phyloP scores from a whole-genome alignment of 176 grass and related monocot species.

The Musa troglodytarum region DNA sequence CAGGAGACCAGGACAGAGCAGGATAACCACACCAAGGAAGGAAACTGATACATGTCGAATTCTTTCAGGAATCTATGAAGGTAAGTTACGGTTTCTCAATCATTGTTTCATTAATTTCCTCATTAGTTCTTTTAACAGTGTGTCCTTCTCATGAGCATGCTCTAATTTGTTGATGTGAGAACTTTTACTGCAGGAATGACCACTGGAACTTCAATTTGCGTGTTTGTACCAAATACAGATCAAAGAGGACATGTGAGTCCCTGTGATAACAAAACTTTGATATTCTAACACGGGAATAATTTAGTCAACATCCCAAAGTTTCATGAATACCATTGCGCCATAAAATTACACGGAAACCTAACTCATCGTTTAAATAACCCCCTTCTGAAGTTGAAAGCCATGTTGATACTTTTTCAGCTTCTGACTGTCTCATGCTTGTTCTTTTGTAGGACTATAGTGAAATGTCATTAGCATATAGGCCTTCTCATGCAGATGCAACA shows the following conservation, averaged over 20 bases:
- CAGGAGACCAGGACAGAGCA: constrained; percentile 91
- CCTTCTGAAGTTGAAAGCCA: not conserved
- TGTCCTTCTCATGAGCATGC: not conserved
- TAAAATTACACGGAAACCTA: not conserved
- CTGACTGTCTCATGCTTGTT: not conserved
- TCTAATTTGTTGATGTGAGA: constrained; percentile 8
- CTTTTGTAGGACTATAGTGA: constrained; percentile 83
- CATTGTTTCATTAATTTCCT: too few relatives aligned
- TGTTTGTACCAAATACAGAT: constrained; percentile 92
- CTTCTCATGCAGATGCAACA: constrained; percentile 93
- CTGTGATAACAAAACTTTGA: not conserved
- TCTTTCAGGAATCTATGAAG: constrained; percentile 76
- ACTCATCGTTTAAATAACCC: too few relatives aligned
- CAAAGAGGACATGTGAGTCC: constrained; percentile 88
- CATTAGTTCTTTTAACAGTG: not conserved
- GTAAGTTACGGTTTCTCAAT: constrained; percentile 19
- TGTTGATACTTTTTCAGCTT: not conserved
- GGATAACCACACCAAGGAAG: constrained; percentile 96
- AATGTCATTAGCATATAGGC: constrained; percentile 82
- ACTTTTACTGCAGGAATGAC: constrained; percentile 64
- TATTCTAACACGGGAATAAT: not conserved
- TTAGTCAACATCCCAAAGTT: not conserved
- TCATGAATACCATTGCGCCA: not conserved
- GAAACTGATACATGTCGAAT: constrained; percentile 97
- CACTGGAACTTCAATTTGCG: constrained; percentile 77